A percentile compares a stretch with the other conserved stretches of the same genome.
These are phyloP conservation scores for Solanum sparsipilum DNA, from an alignment of 257 asterid genomes.

Conservation along the genomic window DNA sequence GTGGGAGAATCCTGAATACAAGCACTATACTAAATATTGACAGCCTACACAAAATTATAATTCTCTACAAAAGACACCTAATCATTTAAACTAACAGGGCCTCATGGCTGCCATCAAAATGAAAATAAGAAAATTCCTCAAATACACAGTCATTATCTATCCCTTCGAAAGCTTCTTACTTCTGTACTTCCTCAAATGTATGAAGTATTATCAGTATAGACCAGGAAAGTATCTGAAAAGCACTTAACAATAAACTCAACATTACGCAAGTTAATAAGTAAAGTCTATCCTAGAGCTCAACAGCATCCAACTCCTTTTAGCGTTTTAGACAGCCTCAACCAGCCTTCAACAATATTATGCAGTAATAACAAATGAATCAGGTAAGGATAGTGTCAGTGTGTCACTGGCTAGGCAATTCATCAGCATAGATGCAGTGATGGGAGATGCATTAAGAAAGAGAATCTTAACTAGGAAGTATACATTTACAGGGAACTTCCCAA, in stretches of 20 bases:
- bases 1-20: neutral
- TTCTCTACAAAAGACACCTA: neutral
- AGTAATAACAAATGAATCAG: neutral
- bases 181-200: neutral
- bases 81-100: neutral
- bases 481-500: neutral
- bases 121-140: neutral
- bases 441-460: neutral
- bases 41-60: neutral
- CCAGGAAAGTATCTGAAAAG: neutral
- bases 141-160: neutral
- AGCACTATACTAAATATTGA: neutral
- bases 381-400: neutral
- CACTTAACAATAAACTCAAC: neutral
- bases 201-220: neutral
- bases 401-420: neutral
- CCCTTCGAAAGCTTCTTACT: neutral
- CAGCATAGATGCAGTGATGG: neutral
- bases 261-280: neutral
- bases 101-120: neutral
- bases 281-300: neutral
- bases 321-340: neutral
- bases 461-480: neutral
- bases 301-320: neutral
- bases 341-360: neutral